Conservation (phyloP, 2,329 filamentous ascomycete genomes). For the Akanthomyces uredinophilus region DNA sequence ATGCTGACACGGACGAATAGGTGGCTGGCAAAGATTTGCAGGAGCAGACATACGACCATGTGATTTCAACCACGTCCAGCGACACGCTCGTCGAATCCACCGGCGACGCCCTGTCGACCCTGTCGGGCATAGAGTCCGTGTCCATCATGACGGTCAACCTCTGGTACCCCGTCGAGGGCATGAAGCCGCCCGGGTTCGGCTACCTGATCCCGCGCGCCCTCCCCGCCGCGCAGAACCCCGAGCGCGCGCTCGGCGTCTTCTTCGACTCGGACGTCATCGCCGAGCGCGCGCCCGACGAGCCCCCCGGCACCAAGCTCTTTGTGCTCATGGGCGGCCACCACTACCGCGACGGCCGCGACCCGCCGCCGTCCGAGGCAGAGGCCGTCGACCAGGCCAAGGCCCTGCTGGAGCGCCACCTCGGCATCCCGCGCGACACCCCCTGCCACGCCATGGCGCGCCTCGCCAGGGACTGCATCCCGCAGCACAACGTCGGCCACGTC, state of each 20-base stretch:
- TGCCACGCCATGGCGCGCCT: conserved; percentile 55
- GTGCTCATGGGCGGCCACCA: conserved; percentile 94
- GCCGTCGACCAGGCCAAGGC: conserved; percentile 64
- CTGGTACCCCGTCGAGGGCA: conserved; percentile 63
- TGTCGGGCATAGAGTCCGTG: conserved; percentile 57
- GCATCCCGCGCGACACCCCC: conserved; percentile 56
- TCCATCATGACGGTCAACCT: conserved; percentile 92
- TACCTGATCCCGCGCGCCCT: conserved; percentile 82
- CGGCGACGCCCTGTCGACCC: conserved; percentile 37
- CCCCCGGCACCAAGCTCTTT: conserved; percentile 76
- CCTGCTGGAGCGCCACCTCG: conserved; percentile 68
- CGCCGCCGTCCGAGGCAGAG: conserved; percentile 58
- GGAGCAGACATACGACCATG: conserved; percentile 46
- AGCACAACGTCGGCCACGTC: conserved; percentile 78
- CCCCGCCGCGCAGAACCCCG: conserved; percentile 67
- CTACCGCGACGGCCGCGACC: conserved; percentile 57
- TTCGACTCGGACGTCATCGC: conserved; percentile 68
- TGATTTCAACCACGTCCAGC: conserved; percentile 59
- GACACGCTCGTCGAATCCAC: conserved; percentile 38
- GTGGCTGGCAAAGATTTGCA: conserved; percentile 15
- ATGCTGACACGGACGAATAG: neutral
- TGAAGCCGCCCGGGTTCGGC: conserved; percentile 73
- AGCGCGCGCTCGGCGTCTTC: conserved; percentile 81
- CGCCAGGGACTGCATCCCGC: conserved; percentile 74
- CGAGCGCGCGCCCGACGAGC: conserved; percentile 45